Base-by-base conservation (phyloP, 2,329 filamentous ascomycete genomes). In the Aureobasidium lini region DNA sequence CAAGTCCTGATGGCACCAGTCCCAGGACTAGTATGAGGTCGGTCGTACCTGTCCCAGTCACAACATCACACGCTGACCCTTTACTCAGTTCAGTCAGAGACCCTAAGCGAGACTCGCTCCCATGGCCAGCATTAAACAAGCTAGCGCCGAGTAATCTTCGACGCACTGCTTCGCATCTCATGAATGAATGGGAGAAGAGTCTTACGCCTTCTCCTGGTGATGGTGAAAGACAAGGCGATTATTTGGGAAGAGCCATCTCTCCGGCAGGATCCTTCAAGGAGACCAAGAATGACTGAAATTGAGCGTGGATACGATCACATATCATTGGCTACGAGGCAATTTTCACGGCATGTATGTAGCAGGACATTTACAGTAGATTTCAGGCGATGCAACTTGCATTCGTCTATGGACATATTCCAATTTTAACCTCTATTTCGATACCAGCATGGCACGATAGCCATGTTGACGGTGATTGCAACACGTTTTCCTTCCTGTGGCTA, bases 121-220 rank as follows among this genome's bases (percentile, higher is more conserved):
- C 88, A 31, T 90, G 89, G 75, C 85, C 86, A 50, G 82, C 87
- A 49, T 80, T 95, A 59, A 86, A 85, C 69, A 85, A 86, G 64
- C 75, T 91, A 43, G 82, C 84, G 8, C 88, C 91, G 0, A 85
- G 84, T 65, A 91, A 90, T 66, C 76, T 96, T 65, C 89, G 90
- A 70, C 83, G 85, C 39, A 93, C 89, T 0, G 89, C 92, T n/a
- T 88, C 86, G 37, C 88, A 87, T 63, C 79, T 96, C 60, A 90
- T 96, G 84, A 88, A 86, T 64, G 91, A 96, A 70, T 95, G 90
- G 89, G 93, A 97, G 76, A 89, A 85, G 72, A 89, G 83, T 64
- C 76, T 92, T 13, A 84, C 52, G 4, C 60, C 62, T 5, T 39
- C 59, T 3, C 46, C 39, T 4, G 57, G 42, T 6, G 47, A 52